Conservation (phyloP, 208 protist genomes). For the Crithidia bombi region DNA sequence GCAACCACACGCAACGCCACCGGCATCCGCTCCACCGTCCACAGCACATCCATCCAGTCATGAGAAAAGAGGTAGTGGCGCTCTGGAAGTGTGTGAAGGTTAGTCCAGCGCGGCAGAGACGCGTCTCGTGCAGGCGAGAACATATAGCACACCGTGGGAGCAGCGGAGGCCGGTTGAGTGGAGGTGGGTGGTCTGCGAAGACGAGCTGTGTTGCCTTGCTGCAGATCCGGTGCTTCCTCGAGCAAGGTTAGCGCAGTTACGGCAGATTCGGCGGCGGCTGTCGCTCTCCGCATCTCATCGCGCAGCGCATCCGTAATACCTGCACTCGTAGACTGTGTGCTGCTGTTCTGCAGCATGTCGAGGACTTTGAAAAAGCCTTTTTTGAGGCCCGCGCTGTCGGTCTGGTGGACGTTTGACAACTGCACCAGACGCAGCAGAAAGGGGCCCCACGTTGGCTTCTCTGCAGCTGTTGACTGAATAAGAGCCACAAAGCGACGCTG, state of each 20-base stretch:
- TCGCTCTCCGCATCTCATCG: slow-evolving; percentile 1
- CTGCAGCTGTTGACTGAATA: slow-evolving; percentile 10
- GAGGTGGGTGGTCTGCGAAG: background rate
- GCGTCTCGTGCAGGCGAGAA: slow-evolving; percentile 36
- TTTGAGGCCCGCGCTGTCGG: slow-evolving; percentile 41
- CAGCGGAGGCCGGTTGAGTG: background rate
- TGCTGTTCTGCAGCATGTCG: slow-evolving; percentile 30
- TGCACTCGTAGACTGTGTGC: background rate
- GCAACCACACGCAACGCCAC: slow-evolving; percentile 16
- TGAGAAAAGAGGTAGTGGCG: slow-evolving; percentile 47
- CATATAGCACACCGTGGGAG: slow-evolving; percentile 22
- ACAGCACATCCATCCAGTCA: slow-evolving; percentile 55
- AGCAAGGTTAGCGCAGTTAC: slow-evolving; percentile 8
- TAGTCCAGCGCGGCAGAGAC: slow-evolving; percentile 37
- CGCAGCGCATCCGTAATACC: background rate
- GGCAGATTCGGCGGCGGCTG: background rate
- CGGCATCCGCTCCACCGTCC: slow-evolving; percentile 51
- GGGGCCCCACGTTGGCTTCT: slow-evolving; percentile 22
- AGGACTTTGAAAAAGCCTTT: slow-evolving; percentile 47
- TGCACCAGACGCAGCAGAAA: slow-evolving; percentile 58
- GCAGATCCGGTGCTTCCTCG: background rate
- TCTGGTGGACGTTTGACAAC: slow-evolving; percentile 41
- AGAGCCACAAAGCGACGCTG: slow-evolving; percentile 44
- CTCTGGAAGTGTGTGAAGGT: slow-evolving; percentile 27
- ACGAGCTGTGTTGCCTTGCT: background rate